Percentiles rank a stretch among this genome's conserved stretches.
Conservation (phyloP, 805 yeast genomes). For the Sugiyamaella chiloensis region DNA sequence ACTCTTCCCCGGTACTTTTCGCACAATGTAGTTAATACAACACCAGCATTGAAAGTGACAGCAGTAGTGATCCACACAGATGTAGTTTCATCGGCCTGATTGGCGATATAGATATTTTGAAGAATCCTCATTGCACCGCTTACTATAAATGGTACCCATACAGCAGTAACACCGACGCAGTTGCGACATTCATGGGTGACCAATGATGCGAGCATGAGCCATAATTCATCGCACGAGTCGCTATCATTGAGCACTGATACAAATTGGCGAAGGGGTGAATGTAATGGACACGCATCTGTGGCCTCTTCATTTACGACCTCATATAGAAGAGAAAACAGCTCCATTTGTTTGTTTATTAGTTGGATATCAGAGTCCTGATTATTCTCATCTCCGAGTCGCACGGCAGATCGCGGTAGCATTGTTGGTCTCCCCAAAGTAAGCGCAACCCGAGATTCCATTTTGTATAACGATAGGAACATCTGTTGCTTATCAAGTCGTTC, state of each 20-base stretch:
- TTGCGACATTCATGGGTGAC: background rate
- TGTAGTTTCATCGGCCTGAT: background rate
- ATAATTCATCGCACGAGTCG: background rate
- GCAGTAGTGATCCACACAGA: background rate
- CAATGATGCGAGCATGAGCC: background rate
- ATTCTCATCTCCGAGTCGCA: background rate
- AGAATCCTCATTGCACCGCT: background rate
- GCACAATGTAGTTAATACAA: background rate
- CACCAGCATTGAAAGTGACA: background rate
- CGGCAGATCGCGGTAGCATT: constrained; percentile 1
- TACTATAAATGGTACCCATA: background rate
- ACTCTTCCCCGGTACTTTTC: background rate
- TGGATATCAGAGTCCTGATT: background rate
- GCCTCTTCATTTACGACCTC: background rate
- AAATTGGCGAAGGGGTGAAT: background rate
- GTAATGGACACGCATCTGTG: background rate
- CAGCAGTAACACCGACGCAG: background rate
- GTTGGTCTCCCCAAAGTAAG: background rate
- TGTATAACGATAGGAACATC: background rate
- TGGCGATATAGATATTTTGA: background rate
- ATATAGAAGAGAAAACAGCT: background rate
- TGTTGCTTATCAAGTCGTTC: background rate
- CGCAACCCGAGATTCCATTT: constrained; percentile 2
- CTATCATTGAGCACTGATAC: background rate
- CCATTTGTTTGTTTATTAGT: background rate